Percentiles rank a stretch among this genome's conserved stretches.
phyloP scores from a whole-genome alignment of 2,329 filamentous ascomycete genomes.

The Fusarium sp. region DNA sequence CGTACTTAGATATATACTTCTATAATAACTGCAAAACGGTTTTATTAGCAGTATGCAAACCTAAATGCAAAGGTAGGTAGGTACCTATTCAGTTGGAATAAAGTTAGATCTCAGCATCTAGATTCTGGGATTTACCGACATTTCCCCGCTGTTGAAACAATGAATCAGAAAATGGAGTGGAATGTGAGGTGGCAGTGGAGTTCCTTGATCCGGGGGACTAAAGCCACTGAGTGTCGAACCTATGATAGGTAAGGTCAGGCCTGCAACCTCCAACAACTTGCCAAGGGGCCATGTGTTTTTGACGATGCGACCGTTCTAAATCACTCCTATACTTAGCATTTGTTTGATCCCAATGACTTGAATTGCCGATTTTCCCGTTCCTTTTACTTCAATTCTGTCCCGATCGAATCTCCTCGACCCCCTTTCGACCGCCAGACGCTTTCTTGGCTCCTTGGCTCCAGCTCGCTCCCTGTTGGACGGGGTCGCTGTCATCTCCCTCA shows the following conservation, averaged over 20 bases:
- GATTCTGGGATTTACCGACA: constrained; percentile 36
- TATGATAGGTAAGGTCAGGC: constrained; percentile 30
- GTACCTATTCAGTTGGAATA: not conserved
- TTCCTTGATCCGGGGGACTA: constrained; percentile 32
- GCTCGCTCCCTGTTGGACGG: constrained; percentile 32
- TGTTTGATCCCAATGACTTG: constrained; percentile 42
- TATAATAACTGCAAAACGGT: not conserved
- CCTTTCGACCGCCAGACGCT: constrained; percentile 34
- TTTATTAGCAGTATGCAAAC: not conserved
- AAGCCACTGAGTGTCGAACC: constrained; percentile 38
- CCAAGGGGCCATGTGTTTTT: constrained; percentile 45
- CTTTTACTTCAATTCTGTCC: constrained; percentile 27
- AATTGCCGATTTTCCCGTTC: constrained; percentile 36
- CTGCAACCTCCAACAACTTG: constrained; percentile 39
- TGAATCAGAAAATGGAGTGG: constrained; percentile 28
- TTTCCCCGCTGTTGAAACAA: constrained; percentile 38
- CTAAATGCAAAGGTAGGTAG: not conserved
- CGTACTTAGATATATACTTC: not conserved
- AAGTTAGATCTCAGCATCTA: not conserved
- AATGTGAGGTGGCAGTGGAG: constrained; percentile 31
- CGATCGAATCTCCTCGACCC: constrained; percentile 17
- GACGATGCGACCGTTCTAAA: constrained; percentile 42
- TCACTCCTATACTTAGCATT: constrained; percentile 34
- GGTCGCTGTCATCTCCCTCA: constrained; percentile 33
- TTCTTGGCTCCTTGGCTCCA: constrained; percentile 28